Base-by-base conservation (phyloP, 208 protist genomes). In the Crithidia expoeki region DNA sequence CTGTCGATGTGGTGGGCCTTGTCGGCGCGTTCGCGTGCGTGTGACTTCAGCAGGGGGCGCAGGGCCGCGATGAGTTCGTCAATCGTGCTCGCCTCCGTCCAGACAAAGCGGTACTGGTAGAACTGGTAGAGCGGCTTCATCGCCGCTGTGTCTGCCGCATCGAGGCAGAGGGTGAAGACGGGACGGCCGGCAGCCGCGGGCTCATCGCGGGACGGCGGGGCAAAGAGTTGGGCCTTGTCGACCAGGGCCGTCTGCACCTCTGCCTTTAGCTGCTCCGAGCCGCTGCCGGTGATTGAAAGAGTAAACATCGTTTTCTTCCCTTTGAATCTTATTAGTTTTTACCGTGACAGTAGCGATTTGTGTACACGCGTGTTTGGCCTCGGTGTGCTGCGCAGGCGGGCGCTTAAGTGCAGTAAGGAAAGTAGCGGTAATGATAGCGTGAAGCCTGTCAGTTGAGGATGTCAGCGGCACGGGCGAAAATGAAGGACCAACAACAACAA, bases 101-200 rank as follows among this genome's bases (percentile, higher is more conserved):
- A 89, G 17, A 89, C 32, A 63, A 83, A 89, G 57, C 84, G 86
- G 40, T 70, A 76, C 72, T 92, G 68, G 58, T 92, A 92, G 30
- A 36, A 42, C 28, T 72, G 58, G 46, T 81, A 53, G 17, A 77
- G 46, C 14, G 86, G 78, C 46, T 72, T 80, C 30, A 74, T 65
- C 17, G 55, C 53, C 1, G 71, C 69, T 0, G 61, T 64, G 52
- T 92, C 83, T 9, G 73, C 74, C 14, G 72, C 59, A 49, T 92
- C 84, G 50, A 92, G 66, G 49, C 83, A 79, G 38, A 92, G 49
- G 0, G 76, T 74, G 42, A 92, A 82, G n/a, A 52, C 17, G n/a
- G 44, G 28, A 17, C 16, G 42, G 17, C 36, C 30, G 14, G 28
- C 46, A 2, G 49, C 38, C 38, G 67, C 27, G n/a, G n/a, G n/a